phyloP scores from a whole-genome alignment of 2,329 filamentous ascomycete genomes.

The Aspergillus sp. region DNA sequence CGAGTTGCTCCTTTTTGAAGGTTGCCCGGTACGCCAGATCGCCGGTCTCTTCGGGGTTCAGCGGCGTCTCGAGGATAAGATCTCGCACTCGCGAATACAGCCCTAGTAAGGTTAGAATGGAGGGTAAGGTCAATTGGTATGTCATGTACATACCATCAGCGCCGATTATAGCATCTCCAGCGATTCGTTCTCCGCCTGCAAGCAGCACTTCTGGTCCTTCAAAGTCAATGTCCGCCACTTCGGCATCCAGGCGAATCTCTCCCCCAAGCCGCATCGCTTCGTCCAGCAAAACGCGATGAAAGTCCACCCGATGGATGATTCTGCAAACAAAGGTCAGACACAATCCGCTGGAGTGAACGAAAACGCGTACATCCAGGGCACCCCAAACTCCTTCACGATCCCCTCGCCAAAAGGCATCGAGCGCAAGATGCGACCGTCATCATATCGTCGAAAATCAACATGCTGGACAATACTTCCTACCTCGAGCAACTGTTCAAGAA shows the following conservation, averaged over 20 bases:
- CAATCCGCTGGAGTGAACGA: background rate
- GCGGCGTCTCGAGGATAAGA: conserved; percentile 41
- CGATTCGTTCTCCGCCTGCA: conserved; percentile 9
- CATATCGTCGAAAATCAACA: conserved; percentile 27
- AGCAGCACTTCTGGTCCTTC: conserved; percentile 17
- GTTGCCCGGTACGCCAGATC: conserved; percentile 68
- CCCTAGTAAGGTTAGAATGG: conserved; percentile 4
- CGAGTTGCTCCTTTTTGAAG: conserved; percentile 51
- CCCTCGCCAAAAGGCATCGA: conserved; percentile 28
- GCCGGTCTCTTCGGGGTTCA: conserved; percentile 59
- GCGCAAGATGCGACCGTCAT: conserved; percentile 23
- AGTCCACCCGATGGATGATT: conserved; percentile 29
- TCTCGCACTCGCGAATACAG: conserved; percentile 23
- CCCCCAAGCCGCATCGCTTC: conserved; percentile 21
- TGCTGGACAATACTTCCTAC: conserved; percentile 15
- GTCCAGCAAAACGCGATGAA: conserved; percentile 24
- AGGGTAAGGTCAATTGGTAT: too few relatives aligned
- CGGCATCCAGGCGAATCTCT: conserved; percentile 14
- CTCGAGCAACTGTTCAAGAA: conserved; percentile 21
- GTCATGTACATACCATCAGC: conserved; percentile 23
- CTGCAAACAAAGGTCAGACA: conserved; percentile 7
- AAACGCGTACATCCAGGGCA: conserved; percentile 29
- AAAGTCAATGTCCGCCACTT: conserved; percentile 12
- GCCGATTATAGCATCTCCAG: conserved; percentile 25
- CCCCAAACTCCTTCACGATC: conserved; percentile 28